A percentile compares a stretch with the other conserved stretches of the same genome.
Evolutionary conservation across 1,284 basidiomycete genomes (phyloP).

Genomic region (Papiliotrema laurentii): DNA sequence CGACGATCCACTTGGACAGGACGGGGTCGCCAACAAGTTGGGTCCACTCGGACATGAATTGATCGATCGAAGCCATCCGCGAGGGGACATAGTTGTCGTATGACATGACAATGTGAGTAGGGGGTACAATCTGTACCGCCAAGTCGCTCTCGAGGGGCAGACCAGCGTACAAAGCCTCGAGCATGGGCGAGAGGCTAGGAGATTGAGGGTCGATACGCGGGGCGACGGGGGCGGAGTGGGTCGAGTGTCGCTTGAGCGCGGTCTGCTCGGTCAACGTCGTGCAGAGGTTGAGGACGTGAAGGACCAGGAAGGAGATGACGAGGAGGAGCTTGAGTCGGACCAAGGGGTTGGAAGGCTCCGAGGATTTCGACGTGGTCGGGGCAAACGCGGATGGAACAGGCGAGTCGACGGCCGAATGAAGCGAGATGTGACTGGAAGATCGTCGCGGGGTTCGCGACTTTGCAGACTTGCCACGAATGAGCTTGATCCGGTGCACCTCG

Average conservation of each 20-base stretch:
- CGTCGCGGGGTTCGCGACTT: slow-evolving; percentile 15
- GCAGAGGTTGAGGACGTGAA: slow-evolving; percentile 89
- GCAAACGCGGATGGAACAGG: slow-evolving; percentile 7
- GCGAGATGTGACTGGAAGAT: slow-evolving; percentile 19
- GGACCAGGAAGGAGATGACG: slow-evolving; percentile 77
- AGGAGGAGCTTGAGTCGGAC: slow-evolving; percentile 85
- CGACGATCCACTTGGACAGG: slow-evolving; percentile 92
- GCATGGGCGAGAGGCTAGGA: slow-evolving; percentile 58
- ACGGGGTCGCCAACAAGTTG: slow-evolving; percentile 92
- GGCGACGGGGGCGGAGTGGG: slow-evolving; percentile 33
- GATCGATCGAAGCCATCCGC: slow-evolving; percentile 60
- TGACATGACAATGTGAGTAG: slow-evolving; percentile 57
- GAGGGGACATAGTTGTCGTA: slow-evolving; percentile 26
- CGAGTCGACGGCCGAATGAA: slow-evolving; percentile 12
- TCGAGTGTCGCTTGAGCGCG: slow-evolving; percentile 57
- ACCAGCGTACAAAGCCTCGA: slow-evolving; percentile 57
- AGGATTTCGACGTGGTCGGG: slow-evolving; percentile 4
- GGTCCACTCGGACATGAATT: slow-evolving; percentile 92
- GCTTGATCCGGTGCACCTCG: slow-evolving; percentile 65
- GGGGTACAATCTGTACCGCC: slow-evolving; percentile 67
- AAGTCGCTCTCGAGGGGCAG: slow-evolving; percentile 53
- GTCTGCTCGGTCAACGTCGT: slow-evolving; percentile 80
- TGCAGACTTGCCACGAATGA: slow-evolving; percentile 50
- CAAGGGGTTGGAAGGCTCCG: slow-evolving; percentile 66
- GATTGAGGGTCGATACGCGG: slow-evolving; percentile 46